Evolutionary conservation across 306 rosid species (phyloP), one percentile per base, ranked within the genome.

Genomic region (Macrotyloma uniflorum): DNA sequence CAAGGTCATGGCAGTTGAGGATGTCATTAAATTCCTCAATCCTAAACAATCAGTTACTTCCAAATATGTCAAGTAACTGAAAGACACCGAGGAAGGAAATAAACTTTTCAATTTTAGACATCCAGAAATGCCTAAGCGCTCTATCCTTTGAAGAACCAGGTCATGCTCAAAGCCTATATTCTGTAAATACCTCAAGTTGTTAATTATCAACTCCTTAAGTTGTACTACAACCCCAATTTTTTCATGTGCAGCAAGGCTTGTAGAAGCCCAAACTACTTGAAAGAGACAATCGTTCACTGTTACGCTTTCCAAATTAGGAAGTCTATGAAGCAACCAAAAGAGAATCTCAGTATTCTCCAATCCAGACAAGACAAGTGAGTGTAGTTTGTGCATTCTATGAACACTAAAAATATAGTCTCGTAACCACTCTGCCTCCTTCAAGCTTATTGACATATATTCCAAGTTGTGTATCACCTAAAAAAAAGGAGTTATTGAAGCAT

Each of bases 381-480:
- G 70, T 36, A 65, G 70, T 65, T 65, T 65, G 6, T 30, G 75
- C 82, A 78, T 28, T 55, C 18, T 65, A 10, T 65, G 50, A 19
- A 65, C 49, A 36, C 50, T 38, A 5, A 19, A 16, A 19, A 38
- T 12, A 16, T 38, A 16, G 6, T 19, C 4, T 6, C 32, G 33
- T 6, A 78, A 49, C 75, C 75, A 40, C 36, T 67, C 3, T 2
- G 53, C 19, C 42, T 18, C 75, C 19, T 42, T 67, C 15, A 2
- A 8, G 49, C 68, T 14, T 0, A 78, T 20, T 19, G 13, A 9
- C 46, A 78, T 14, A 0, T 0, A 5, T 18, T 67, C 82, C 49
- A 78, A 42, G 12, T 67, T 78, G 69, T 35, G 20, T 10, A 78
- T 42, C 8, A 54, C 82, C 82, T 78, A 14, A 36, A n/a, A 55